Base-by-base conservation (phyloP, 345 rosid species). In the Carallia brachiata region DNA sequence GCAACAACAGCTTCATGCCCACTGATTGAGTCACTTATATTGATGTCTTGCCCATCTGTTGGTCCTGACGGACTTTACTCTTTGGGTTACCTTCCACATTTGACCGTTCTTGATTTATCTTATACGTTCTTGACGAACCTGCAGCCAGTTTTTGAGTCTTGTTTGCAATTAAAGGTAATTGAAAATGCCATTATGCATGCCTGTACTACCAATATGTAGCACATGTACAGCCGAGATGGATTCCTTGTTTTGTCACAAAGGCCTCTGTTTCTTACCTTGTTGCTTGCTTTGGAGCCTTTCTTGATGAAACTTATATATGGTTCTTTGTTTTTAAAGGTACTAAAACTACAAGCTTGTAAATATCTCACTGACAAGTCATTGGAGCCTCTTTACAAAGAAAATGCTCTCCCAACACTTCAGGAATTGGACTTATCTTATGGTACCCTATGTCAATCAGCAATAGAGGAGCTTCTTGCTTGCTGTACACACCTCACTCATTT, bases 291-390 rank as follows among this genome's bases (percentile, higher is more conserved):
- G 50, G 50, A n/a, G 48, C n/a, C 52, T 16, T 8, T 44, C 59
- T 48, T 36, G 16, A 10, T 67, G 17, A 32, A 36, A 5, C n/a
- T 37, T 36, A 30, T 19, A 5, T 57, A 27, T 47, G 40, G 16
- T 10, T 32, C 53, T 72, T 63, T 50, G 52, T 56, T 65, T 44
- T 44, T 66, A 62, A 55, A 95, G 98, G 97, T 95, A 39, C 81
- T 95, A 68, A 92, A 88, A 79, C 83, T 95, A 72, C 99, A 92
- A 83, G 99, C 99, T 4, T 95, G 99, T 90, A 95, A 95, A 70
- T 90, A 87, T 83, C 97, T 95, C 50, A 81, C 85, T 3, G 88
- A 95, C 81, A 78, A 88, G 6, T 88, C 99, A 65, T 69, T 95
- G 81, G 98, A 92, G 86, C 97, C 99, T 70, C 87, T 95, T 63